phyloP scores from a whole-genome alignment of 768 basidiomycete species.

The Lactifluus piperatus region DNA sequence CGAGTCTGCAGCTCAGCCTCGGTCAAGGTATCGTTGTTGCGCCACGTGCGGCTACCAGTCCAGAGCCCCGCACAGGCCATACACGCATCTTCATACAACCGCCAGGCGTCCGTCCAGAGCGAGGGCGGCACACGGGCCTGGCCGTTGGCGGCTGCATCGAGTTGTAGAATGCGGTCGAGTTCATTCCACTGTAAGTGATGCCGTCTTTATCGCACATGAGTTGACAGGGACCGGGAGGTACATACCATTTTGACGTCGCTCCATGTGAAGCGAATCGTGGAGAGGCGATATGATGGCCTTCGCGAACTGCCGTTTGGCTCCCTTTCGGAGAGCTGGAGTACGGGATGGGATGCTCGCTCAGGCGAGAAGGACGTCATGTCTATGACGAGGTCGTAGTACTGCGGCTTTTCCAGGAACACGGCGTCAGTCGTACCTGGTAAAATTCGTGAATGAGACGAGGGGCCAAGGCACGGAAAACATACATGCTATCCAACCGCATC shows the following conservation, averaged over 20 bases:
- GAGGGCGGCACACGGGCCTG: not conserved
- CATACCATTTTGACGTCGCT: slow-evolving; percentile 69
- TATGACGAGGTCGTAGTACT: slow-evolving; percentile 72
- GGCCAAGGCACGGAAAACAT: slow-evolving; percentile 22
- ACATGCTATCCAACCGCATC: slow-evolving; percentile 81
- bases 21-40: slow-evolving; percentile 44
- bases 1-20: slow-evolving; percentile 43
- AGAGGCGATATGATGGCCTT: slow-evolving; percentile 45
- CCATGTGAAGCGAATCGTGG: slow-evolving; percentile 68
- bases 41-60: slow-evolving; percentile 50
- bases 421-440: slow-evolving; percentile 66
- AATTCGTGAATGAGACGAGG: not conserved
- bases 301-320: slow-evolving; percentile 29
- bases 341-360: slow-evolving; percentile 44
- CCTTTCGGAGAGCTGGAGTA: slow-evolving; percentile 52
- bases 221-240: not conserved
- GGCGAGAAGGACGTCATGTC: slow-evolving; percentile 65
- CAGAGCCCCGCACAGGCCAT: slow-evolving; percentile 76
- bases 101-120: slow-evolving; percentile 66
- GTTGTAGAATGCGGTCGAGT: slow-evolving; percentile 57
- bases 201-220: not conserved
- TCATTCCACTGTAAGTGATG: slow-evolving; percentile 60
- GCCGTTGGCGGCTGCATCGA: slow-evolving; percentile 31
- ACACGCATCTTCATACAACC: slow-evolving; percentile 79
- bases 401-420: slow-evolving; percentile 73